Percentiles rank a stretch among this genome's conserved stretches.
These are phyloP conservation scores for Mangifera indica DNA, from an alignment of 345 rosid genomes.

Conservation along the genomic window DNA sequence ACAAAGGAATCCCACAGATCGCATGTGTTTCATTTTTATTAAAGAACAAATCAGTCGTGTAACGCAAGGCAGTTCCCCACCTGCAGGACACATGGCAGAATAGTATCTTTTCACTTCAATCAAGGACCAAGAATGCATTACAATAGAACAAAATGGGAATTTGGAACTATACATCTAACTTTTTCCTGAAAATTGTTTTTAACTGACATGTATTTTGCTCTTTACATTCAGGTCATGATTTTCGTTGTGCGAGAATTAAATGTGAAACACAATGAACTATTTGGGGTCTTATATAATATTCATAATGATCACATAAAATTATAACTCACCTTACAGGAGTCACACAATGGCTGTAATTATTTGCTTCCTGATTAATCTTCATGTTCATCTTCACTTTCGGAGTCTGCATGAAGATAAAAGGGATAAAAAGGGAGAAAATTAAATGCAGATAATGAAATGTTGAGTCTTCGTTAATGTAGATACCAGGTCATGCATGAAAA, in stretches of 20 bases:
- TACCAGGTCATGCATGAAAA: neutral
- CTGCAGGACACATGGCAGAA: conserved; percentile 22
- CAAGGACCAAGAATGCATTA: neutral
- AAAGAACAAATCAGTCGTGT: neutral
- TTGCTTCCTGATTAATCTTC: conserved; percentile 48
- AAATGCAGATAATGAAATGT: neutral
- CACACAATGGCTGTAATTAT: neutral
- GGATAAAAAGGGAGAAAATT: neutral
- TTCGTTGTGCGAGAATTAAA: neutral
- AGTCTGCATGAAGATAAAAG: conserved; percentile 50
- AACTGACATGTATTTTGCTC: neutral
- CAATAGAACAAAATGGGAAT: neutral
- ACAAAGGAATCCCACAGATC: neutral
- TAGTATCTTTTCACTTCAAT: neutral
- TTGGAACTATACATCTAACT: neutral
- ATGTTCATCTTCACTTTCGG: conserved; percentile 78
- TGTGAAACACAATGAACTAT: neutral
- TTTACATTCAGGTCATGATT: neutral
- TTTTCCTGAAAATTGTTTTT: neutral
- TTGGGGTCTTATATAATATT: neutral
- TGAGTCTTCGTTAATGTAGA: neutral
- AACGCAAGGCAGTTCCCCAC: neutral
- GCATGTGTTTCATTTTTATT: neutral
- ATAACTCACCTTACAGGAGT: conserved; percentile 21
- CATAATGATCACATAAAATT: neutral